These are phyloP conservation scores for Vigna radiata DNA, from an alignment of 306 rosid genomes.

Conservation along the genomic window DNA sequence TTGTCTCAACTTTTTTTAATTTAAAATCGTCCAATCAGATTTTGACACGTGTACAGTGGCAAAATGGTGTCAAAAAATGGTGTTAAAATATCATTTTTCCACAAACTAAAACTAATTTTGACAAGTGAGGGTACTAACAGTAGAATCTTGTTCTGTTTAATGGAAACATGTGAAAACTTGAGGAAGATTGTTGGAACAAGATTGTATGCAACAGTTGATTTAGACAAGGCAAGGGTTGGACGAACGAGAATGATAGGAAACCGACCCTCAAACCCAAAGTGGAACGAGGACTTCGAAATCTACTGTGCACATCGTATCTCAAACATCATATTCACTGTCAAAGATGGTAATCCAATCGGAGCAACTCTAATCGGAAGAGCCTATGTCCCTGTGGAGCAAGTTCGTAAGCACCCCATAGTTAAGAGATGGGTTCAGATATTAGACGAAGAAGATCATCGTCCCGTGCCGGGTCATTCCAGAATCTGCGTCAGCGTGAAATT, in stretches of 20 bases:
- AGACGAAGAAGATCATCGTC: slow-evolving; percentile 68
- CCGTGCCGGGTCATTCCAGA: slow-evolving; percentile 55
- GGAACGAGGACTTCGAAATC: slow-evolving; percentile 66
- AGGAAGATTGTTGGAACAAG: slow-evolving; percentile 69
- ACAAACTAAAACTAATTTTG: too few species aligned
- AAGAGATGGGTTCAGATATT: slow-evolving; percentile 59
- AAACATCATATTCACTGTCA: slow-evolving; percentile 66
- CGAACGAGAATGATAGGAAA: slow-evolving; percentile 56
- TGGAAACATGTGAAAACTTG: slow-evolving; percentile 7
- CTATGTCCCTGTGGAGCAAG: slow-evolving; percentile 55
- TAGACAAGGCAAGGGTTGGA: slow-evolving; percentile 72
- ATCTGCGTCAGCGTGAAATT: slow-evolving; percentile 62
- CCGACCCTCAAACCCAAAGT: slow-evolving; percentile 54
- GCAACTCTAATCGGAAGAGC: slow-evolving; percentile 91
- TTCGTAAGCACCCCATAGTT: slow-evolving; percentile 42
- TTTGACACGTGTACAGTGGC: too few species aligned
- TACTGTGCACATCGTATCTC: slow-evolving; percentile 77
- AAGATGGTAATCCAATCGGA: slow-evolving; percentile 67
- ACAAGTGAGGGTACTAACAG: too few species aligned
- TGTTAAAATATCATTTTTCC: too few species aligned
- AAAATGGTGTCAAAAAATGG: too few species aligned
- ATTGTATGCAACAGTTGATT: slow-evolving; percentile 84
- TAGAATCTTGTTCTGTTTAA: neutral
- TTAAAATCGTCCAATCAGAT: too few species aligned
- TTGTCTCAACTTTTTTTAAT: too few species aligned